Evolutionary conservation across 805 yeast genomes (phyloP).

Genomic region (Candida michaelii): DNA sequence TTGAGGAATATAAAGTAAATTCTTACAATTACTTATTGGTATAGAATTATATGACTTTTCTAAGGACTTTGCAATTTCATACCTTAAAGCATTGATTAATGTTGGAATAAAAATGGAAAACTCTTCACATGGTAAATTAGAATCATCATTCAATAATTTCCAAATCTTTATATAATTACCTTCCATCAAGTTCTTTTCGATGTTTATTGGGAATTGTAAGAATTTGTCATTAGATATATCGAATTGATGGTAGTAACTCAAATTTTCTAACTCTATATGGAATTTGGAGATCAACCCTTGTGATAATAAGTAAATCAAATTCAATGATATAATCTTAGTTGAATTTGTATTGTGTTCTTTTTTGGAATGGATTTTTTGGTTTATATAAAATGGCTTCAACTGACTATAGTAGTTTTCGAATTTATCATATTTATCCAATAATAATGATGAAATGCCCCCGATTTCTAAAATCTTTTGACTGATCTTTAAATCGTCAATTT

Average conservation of each 20-base stretch:
- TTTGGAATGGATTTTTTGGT: slow-evolving; percentile 40
- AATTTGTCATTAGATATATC: slow-evolving; percentile 65
- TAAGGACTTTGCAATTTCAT: slow-evolving; percentile 81
- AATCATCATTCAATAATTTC: slow-evolving; percentile 62
- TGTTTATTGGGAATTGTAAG: slow-evolving; percentile 79
- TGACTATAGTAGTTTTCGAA: slow-evolving; percentile 74
- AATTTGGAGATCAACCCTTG: slow-evolving; percentile 84
- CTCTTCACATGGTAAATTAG: slow-evolving; percentile 66
- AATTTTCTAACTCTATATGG: slow-evolving; percentile 82
- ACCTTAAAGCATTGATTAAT: slow-evolving; percentile 74
- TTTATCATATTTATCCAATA: slow-evolving; percentile 56
- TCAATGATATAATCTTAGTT: slow-evolving; percentile 70
- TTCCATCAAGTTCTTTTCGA: slow-evolving; percentile 94
- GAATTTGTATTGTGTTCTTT: slow-evolving; percentile 33
- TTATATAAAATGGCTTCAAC: slow-evolving; percentile 73
- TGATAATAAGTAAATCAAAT: slow-evolving; percentile 72
- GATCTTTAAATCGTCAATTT: slow-evolving; percentile 66
- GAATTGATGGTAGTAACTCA: slow-evolving; percentile 52
- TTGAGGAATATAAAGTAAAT: slow-evolving; percentile 66
- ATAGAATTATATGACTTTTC: slow-evolving; percentile 74
- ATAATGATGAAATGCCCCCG: slow-evolving; percentile 80
- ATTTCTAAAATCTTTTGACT: slow-evolving; percentile 83
- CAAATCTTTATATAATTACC: slow-evolving; percentile 94
- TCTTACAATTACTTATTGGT: slow-evolving; percentile 81
- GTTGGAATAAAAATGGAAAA: slow-evolving; percentile 75